Conservation (phyloP, 1,284 basidiomycete genomes). For the Fomitopsis palustris region DNA sequence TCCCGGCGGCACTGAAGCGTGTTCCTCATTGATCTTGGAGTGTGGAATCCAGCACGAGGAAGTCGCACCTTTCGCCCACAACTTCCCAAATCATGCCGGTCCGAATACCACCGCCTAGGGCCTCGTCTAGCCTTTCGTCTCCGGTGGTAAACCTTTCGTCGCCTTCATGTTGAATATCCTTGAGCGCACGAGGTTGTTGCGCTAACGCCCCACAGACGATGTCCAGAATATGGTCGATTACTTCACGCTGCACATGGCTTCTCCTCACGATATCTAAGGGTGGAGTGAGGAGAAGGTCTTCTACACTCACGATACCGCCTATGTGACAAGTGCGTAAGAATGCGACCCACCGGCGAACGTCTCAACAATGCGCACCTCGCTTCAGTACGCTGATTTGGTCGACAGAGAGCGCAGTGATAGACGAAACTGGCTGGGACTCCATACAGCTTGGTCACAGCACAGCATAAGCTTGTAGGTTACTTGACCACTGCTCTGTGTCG, state of each 20-base stretch:
- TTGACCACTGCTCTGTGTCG: not conserved
- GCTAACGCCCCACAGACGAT: constrained; percentile 39
- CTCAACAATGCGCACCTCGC: not conserved
- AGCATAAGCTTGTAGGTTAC: not conserved
- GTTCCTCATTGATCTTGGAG: not conserved
- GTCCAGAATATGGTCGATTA: constrained; percentile 48
- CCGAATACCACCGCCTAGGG: constrained; percentile 72
- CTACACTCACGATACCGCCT: constrained; percentile 30
- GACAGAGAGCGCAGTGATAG: not conserved
- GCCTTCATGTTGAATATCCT: constrained; percentile 32
- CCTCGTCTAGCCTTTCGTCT: constrained; percentile 58
- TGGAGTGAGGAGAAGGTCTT: constrained; percentile 48
- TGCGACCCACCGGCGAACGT: not conserved
- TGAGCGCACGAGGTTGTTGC: constrained; percentile 34
- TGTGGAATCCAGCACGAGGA: not conserved
- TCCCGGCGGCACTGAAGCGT: constrained; percentile 71
- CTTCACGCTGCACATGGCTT: constrained; percentile 46
- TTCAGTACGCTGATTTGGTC: not conserved
- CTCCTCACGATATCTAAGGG: constrained; percentile 49
- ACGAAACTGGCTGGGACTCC: constrained; percentile 1
- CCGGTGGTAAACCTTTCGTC: constrained; percentile 62
- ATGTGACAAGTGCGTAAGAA: not conserved
- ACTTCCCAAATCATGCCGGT: constrained; percentile 82
- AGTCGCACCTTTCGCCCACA: constrained; percentile 76
- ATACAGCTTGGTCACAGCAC: not conserved